Conservation (phyloP, 106 monocot species). For the Apostasia ramifera region DNA sequence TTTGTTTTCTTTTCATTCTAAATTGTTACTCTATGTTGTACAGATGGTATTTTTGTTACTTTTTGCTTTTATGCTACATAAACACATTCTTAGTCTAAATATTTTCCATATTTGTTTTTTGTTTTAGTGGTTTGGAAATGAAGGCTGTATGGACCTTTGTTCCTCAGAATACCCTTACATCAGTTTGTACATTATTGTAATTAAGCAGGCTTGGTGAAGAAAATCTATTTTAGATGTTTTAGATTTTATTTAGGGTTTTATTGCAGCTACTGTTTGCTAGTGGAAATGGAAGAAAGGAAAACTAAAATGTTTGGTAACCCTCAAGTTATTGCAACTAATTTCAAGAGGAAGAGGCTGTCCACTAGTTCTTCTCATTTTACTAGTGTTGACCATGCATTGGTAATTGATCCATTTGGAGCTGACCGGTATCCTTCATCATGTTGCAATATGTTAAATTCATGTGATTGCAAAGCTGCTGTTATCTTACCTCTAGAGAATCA, state of each 20-base stretch:
- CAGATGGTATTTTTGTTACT: too few relatives aligned
- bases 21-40: too few relatives aligned
- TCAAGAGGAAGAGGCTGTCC: slow-evolving; percentile 33
- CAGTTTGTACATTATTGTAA: slow-evolving; percentile 16
- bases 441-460: background rate
- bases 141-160: too few relatives aligned
- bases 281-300: slow-evolving; percentile 47
- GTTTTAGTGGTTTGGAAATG: too few relatives aligned
- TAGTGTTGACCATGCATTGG: slow-evolving; percentile 5
- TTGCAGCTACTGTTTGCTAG: background rate
- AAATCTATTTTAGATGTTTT: slow-evolving; percentile 16
- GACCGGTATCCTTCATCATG: background rate
- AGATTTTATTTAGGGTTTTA: slow-evolving; percentile 11
- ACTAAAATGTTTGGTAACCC: slow-evolving; percentile 51
- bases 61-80: too few relatives aligned
- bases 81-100: too few relatives aligned
- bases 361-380: slow-evolving; percentile 5
- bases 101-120: too few relatives aligned
- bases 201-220: slow-evolving; percentile 17
- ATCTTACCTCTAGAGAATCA: slow-evolving; percentile 4
- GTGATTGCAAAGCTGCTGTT: background rate
- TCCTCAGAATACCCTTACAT: too few relatives aligned
- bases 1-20: too few relatives aligned
- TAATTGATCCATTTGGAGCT: background rate
- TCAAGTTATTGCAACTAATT: background rate